Evolutionary conservation across 176 grass and related monocot species (phyloP).

Genomic region (sorghum (Sorghum bicolor)): Sorghum_bicolor_NCBIv3 NC_012871.2:21428501-21429000

Average conservation of each 20-base stretch:
- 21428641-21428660: neutral
- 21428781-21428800: neutral
- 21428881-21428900: neutral
- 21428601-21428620: neutral
- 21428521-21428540: neutral
- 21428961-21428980: neutral
- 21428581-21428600: neutral
- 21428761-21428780: neutral
- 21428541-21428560: neutral
- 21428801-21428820: neutral
- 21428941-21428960: neutral
- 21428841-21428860: neutral
- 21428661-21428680: neutral
- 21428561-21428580: neutral
- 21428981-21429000: neutral
- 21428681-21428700: neutral
- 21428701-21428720: neutral
- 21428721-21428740: neutral
- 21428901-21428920: neutral
- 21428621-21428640: neutral
- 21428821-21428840: constrained; percentile 3
- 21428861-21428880: neutral
- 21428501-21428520: neutral
- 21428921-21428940: neutral
- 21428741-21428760: neutral